Percentiles rank a stretch among this genome's conserved stretches.
Evolutionary conservation across 2,329 filamentous ascomycete species (phyloP).

Genomic region (Talaromyces sp.): DNA sequence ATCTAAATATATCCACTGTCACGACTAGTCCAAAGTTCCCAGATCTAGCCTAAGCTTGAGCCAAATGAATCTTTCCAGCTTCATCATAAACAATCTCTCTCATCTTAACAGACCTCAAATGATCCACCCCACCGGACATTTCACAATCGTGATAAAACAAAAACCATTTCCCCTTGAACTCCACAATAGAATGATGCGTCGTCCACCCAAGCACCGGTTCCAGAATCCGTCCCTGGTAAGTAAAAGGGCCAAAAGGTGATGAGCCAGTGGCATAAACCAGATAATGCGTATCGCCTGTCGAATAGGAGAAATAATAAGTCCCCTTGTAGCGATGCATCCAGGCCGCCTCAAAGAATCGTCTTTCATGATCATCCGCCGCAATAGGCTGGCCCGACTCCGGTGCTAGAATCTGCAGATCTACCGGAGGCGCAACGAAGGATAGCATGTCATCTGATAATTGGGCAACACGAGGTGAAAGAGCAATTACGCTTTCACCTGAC

Average conservation of each 20-base stretch:
- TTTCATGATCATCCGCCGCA: constrained; percentile 68
- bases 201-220: constrained; percentile 81
- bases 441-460: constrained; percentile 68
- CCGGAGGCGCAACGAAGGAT: constrained; percentile 57
- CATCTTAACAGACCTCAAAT: constrained; percentile 73
- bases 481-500: constrained; percentile 55
- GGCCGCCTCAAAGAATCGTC: constrained; percentile 78
- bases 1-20: not conserved
- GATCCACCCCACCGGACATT: constrained; percentile 68
- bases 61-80: constrained; percentile 61
- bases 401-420: constrained; percentile 67
- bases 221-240: constrained; percentile 69
- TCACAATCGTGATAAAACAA: constrained; percentile 77
- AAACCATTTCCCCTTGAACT: constrained; percentile 72
- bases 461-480: constrained; percentile 69
- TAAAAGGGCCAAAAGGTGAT: constrained; percentile 71
- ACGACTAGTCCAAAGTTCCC: not conserved
- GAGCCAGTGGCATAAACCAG: constrained; percentile 69
- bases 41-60: not conserved
- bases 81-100: constrained; percentile 73
- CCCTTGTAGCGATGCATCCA: constrained; percentile 75
- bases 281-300: constrained; percentile 76
- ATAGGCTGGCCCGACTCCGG: constrained; percentile 61
- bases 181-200: constrained; percentile 77
- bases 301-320: constrained; percentile 76